These are phyloP conservation scores for Glaciozyma antarctica DNA, from an alignment of 768 basidiomycete species.

Conservation along the genomic window DNA sequence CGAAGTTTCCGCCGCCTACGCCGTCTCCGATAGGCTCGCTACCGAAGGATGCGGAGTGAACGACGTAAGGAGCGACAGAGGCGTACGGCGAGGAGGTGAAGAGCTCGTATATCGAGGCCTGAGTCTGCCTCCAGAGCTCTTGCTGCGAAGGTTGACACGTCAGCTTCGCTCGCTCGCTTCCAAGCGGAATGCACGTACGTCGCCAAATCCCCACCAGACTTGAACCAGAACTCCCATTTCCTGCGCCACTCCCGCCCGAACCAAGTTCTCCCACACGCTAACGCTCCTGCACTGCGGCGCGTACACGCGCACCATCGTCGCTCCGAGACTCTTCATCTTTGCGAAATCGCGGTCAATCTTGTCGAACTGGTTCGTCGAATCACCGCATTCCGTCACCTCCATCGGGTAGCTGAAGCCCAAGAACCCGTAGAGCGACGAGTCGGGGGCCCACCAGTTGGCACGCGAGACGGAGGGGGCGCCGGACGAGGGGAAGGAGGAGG, in stretches of 20 bases:
- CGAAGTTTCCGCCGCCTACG: slow-evolving; percentile 3
- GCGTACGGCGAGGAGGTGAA: slow-evolving; percentile 11
- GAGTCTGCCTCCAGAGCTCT: slow-evolving; percentile 13
- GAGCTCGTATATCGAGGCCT: slow-evolving; percentile 16
- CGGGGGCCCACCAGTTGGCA: background rate
- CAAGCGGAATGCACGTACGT: background rate
- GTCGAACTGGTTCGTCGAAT: slow-evolving; percentile 14
- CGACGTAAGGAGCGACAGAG: slow-evolving; percentile 27
- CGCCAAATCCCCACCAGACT: background rate
- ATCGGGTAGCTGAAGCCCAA: slow-evolving; percentile 1
- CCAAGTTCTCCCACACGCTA: slow-evolving; percentile 24
- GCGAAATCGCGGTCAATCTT: slow-evolving; percentile 21
- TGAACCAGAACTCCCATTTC: slow-evolving; percentile 3
- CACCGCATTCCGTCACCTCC: slow-evolving; percentile 14
- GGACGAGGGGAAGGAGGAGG: background rate
- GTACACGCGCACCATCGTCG: slow-evolving; percentile 30
- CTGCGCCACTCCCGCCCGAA: slow-evolving; percentile 19
- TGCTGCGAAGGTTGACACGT: background rate
- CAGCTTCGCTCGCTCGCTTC: background rate
- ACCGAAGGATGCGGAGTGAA: slow-evolving; percentile 30
- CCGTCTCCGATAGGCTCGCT: slow-evolving; percentile 31
- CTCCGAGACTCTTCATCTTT: slow-evolving; percentile 28
- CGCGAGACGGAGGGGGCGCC: background rate
- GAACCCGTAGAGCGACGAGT: background rate
- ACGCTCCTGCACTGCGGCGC: slow-evolving; percentile 19